Evolutionary conservation across 768 basidiomycete species (phyloP).

Genomic region (Macrolepiota dolichaula): DNA sequence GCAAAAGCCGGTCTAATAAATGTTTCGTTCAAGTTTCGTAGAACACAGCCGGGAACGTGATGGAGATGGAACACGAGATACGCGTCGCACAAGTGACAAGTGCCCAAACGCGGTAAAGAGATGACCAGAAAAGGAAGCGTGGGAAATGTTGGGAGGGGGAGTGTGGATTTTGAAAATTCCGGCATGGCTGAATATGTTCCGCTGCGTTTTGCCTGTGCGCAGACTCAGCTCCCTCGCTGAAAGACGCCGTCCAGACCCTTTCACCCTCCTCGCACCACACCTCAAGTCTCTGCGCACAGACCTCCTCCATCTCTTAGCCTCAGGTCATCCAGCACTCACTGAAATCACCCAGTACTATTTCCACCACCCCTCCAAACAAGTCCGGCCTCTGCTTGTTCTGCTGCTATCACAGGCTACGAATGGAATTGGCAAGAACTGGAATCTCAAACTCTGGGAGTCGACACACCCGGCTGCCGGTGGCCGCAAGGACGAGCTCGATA

Average conservation of each 20-base stretch:
- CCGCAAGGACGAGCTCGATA: conserved; percentile 57
- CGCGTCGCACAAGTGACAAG: background rate
- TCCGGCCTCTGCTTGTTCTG: conserved; percentile 84
- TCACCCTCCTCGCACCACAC: conserved; percentile 63
- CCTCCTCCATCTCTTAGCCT: conserved; percentile 72
- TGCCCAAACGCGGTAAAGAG: background rate
- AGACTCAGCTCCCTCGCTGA: background rate
- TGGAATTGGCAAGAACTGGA: conserved; percentile 69
- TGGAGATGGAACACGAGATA: conserved; percentile 3
- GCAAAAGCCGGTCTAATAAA: background rate
- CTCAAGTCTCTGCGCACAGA: conserved; percentile 64
- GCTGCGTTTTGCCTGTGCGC: conserved; percentile 1
- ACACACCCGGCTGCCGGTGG: conserved; percentile 47
- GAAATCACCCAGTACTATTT: conserved; percentile 94
- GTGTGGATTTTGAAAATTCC: background rate
- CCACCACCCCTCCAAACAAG: conserved; percentile 83
- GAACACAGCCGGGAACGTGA: background rate
- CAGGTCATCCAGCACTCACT: conserved; percentile 78
- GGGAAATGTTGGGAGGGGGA: background rate
- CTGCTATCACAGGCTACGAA: conserved; percentile 89
- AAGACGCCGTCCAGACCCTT: conserved; percentile 51
- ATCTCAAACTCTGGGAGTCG: conserved; percentile 52
- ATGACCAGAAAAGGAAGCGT: conserved; percentile 6
- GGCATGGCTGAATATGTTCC: background rate
- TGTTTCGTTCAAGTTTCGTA: background rate